Percentiles rank a stretch among this genome's conserved stretches.
phyloP scores from a whole-genome alignment of 805 yeast genomes.

The Torulaspora quercuum region DNA sequence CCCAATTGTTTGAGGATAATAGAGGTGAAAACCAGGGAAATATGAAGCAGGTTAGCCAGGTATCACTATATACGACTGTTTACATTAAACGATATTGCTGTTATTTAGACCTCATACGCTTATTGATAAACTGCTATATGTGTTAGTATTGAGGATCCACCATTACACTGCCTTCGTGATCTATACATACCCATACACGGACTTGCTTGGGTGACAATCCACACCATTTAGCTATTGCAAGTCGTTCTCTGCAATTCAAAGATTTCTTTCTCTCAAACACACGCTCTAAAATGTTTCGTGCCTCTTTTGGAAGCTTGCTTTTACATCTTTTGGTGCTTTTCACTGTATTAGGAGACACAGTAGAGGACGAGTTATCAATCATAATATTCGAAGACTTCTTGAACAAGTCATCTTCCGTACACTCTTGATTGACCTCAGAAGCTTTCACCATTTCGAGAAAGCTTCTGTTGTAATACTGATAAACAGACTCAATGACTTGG shows the following conservation, averaged over 20 bases:
- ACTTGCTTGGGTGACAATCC: conserved; percentile 26
- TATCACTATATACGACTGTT: conserved; percentile 8
- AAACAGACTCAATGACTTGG: background rate
- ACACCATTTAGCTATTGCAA: conserved; percentile 23
- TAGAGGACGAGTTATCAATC: too few relatives aligned
- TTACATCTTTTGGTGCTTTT: conserved; percentile 1
- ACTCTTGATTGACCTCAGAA: background rate
- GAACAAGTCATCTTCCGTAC: too few relatives aligned
- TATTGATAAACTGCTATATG: conserved; percentile 13
- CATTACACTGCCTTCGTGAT: background rate
- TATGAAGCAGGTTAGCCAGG: background rate
- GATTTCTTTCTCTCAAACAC: conserved; percentile 22
- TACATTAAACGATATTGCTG: background rate
- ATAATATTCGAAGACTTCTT: too few relatives aligned
- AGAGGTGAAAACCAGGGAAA: background rate
- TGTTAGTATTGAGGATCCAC: conserved; percentile 4
- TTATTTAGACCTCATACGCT: conserved; percentile 14
- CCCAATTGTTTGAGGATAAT: conserved; percentile 7
- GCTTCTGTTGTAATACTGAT: background rate
- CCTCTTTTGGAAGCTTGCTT: conserved; percentile 15
- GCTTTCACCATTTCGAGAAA: background rate
- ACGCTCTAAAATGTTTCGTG: conserved; percentile 19
- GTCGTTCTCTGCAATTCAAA: conserved; percentile 25
- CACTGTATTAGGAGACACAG: background rate
- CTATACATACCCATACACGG: conserved; percentile 27